Base-by-base conservation (phyloP, 1,284 basidiomycete genomes). In the Wolfiporia cocos region DNA sequence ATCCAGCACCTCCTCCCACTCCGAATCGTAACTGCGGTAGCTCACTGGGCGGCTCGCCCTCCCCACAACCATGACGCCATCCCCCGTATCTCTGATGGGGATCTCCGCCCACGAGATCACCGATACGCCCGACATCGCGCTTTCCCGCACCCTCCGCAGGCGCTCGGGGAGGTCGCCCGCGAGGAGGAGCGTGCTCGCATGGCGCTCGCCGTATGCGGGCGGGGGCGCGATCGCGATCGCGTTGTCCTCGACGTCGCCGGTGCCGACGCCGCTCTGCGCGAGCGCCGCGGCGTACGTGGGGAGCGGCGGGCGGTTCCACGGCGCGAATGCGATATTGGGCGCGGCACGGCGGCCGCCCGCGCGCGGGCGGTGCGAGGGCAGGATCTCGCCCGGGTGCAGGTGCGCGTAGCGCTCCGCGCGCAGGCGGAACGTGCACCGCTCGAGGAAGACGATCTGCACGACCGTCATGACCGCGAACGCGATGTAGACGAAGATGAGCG, bases 231-330 rank as follows among this genome's bases (percentile, higher is more conserved):
- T 69, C 5, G 81, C 82, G 47, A 84, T 83, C 26, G 72, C 56
- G 55, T 73, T 68, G 57, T 83, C 81, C 54, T 86, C 83, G 19
- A 82, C 81, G 56, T 86, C 82, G 24, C 81, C 83, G 1, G 83
- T 86, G n/a, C 78, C 76, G 10, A 66, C 66, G 18, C 82, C 81
- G 57, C 75, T 78, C 50, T 81, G 71, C 14, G 76, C 73, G n/a
- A 86, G 66, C 4, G 78, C 74, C 20, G 80, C 77, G 3, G 80
- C 81, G 55, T 85, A 86, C 3, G 80, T 82, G 0, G 82, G 82
- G 34, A 86, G 62, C 6, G 81, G 72, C 1, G 80, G 79, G 15
- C 81, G 68, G 57, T 78, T 78, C 83, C 82, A 86, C 2, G 82
- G 83, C 10, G 78, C 73, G 44, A 79, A 68, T 1, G 68, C 68